Evolutionary conservation across 164 flowering plant species (phyloP).

Genomic region (Aristolochia californica): DNA sequence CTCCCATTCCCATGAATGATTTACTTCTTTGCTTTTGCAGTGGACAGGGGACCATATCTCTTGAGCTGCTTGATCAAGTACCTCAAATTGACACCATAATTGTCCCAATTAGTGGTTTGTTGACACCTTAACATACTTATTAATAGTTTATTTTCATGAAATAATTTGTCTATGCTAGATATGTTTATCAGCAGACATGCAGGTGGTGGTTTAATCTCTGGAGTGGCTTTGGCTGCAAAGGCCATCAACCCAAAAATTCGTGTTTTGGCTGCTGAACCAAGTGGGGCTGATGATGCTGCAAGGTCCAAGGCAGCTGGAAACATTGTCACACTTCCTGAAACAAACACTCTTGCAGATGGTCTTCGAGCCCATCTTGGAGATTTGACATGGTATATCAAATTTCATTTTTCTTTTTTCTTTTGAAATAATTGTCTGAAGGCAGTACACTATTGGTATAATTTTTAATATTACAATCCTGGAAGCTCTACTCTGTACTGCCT

Average conservation of each 20-base stretch:
- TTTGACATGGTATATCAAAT: constrained; percentile 58
- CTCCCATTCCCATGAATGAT: no score
- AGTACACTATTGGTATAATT: no score
- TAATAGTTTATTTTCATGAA: not conserved
- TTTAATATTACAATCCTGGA: no score
- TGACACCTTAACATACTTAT: not conserved
- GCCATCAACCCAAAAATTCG: constrained; percentile 70
- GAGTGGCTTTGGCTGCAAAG: constrained; percentile 88
- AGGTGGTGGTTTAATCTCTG: constrained; percentile 93
- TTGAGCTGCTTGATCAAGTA: constrained; percentile 73
- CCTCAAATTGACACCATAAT: constrained; percentile 67
- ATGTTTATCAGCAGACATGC: constrained; percentile 6
- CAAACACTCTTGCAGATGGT: constrained; percentile 83
- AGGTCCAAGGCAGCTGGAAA: constrained; percentile 69
- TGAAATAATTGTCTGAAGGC: no score
- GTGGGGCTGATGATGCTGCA: constrained; percentile 89
- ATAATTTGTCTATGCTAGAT: not conserved
- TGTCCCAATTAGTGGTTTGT: constrained; percentile 83
- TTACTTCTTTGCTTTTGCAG: constrained; percentile 17
- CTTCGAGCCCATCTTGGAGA: constrained; percentile 83
- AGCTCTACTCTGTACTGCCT: no score
- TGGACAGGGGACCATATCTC: constrained; percentile 81
- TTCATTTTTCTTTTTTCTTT: not conserved
- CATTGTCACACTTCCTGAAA: constrained; percentile 49
- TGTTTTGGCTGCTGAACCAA: constrained; percentile 83